Evolutionary conservation across 345 rosid genomes (phyloP).

Genomic region (Gossypium raimondii): DNA sequence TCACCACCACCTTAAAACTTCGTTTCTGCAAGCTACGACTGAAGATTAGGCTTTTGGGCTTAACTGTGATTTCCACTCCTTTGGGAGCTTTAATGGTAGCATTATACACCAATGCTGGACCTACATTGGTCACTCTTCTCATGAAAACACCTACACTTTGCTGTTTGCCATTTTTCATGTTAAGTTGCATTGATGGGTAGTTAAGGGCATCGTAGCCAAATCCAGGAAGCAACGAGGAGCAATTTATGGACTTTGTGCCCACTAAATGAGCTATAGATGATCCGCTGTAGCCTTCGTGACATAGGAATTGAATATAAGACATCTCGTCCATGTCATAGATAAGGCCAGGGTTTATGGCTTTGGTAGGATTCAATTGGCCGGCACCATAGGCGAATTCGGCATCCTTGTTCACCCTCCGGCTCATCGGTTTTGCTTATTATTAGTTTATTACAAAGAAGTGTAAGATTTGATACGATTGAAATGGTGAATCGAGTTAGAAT

Average conservation of each 20-base stretch:
- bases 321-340: conserved; percentile 69
- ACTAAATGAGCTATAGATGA: conserved; percentile 47
- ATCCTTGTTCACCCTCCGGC: conserved; percentile 41
- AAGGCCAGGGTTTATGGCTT: conserved; percentile 64
- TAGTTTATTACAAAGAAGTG: not conserved
- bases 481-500: not conserved
- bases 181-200: conserved; percentile 80
- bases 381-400: conserved; percentile 84
- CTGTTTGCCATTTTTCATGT: conserved; percentile 22
- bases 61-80: conserved; percentile 58
- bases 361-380: conserved; percentile 68
- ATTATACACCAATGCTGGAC: conserved; percentile 48
- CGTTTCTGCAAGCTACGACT: conserved; percentile 38
- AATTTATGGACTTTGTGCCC: conserved; percentile 51
- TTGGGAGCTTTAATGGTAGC: conserved; percentile 54
- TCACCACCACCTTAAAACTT: conserved; percentile 74
- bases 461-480: conserved; percentile 6
- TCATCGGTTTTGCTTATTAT: conserved; percentile 56
- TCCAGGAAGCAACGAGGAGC: conserved; percentile 67
- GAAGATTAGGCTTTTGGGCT: conserved; percentile 55
- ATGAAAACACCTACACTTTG: conserved; percentile 44
- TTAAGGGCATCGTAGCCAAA: conserved; percentile 70
- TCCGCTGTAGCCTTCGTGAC: conserved; percentile 66
- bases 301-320: conserved; percentile 76
- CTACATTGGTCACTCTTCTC: conserved; percentile 77